These are phyloP conservation scores for Tritrichomonas foetus DNA, from an alignment of 208 protist species.

Conservation along the genomic window DNA sequence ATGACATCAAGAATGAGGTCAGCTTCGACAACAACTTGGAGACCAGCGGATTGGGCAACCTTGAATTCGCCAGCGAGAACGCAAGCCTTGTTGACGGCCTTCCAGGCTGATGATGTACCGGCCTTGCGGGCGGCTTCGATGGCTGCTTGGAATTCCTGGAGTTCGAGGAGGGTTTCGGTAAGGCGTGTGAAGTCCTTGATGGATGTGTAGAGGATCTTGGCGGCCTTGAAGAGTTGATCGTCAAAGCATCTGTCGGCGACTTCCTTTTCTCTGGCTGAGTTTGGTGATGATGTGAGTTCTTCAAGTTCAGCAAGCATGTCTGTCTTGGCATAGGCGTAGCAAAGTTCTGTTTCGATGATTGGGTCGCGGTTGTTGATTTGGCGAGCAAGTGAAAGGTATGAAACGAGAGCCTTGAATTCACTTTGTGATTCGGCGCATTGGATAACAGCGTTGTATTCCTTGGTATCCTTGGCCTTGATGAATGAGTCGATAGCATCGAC, in stretches of 20 bases:
- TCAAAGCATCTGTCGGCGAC: slow-evolving; percentile 96
- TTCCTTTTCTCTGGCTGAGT: slow-evolving; percentile 71
- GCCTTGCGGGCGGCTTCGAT: slow-evolving; percentile 97
- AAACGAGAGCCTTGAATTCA: slow-evolving; percentile 86
- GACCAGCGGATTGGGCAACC: slow-evolving; percentile 87
- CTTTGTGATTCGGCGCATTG: slow-evolving; percentile 73
- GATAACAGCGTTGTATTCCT: slow-evolving; percentile 78
- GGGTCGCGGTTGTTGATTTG: slow-evolving; percentile 71
- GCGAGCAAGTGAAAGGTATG: slow-evolving; percentile 94
- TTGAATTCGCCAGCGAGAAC: slow-evolving; percentile 93
- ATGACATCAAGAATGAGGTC: slow-evolving; percentile 89
- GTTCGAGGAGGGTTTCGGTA: slow-evolving; percentile 83
- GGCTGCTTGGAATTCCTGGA: slow-evolving; percentile 74
- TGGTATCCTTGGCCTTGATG: slow-evolving; percentile 90
- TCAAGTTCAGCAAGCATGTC: slow-evolving; percentile 88
- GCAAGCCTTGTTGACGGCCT: slow-evolving; percentile 83
- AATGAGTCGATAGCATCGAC: slow-evolving; percentile 73
- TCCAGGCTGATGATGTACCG: slow-evolving; percentile 72
- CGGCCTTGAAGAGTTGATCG: slow-evolving; percentile 88
- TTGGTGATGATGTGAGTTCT: slow-evolving; percentile 92
- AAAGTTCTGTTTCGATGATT: slow-evolving; percentile 92
- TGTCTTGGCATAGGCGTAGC: slow-evolving; percentile 88
- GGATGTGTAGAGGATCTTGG: slow-evolving; percentile 89
- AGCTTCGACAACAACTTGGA: slow-evolving; percentile 91
- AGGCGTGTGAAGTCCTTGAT: slow-evolving; percentile 87